Evolutionary conservation across 202 grass and related monocot species (phyloP).

Genomic region (Panicum hallii): DNA sequence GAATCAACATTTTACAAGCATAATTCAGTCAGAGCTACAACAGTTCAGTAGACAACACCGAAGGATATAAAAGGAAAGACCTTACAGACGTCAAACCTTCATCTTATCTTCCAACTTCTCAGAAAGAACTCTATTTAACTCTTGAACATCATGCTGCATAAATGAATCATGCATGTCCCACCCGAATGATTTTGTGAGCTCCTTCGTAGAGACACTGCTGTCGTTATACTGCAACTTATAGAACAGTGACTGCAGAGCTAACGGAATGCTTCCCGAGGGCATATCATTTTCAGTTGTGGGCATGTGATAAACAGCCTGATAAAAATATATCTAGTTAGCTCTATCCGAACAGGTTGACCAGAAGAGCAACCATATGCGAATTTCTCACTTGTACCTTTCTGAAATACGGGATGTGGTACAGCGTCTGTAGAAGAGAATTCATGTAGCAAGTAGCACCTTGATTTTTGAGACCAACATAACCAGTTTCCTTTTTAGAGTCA

Average conservation of each 20-base stretch:
- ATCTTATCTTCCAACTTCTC: constrained; percentile 99
- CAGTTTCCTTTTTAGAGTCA: constrained; percentile 99
- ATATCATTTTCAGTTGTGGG: constrained; percentile 99
- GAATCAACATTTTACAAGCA: constrained; percentile 60
- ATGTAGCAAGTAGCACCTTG: constrained; percentile 99
- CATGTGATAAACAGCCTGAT: constrained; percentile 99
- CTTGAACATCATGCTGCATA: constrained; percentile 99
- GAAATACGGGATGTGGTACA: constrained; percentile 99
- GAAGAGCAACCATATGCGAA: constrained; percentile 20
- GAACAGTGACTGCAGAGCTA: constrained; percentile 96
- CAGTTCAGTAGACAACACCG: constrained; percentile 41
- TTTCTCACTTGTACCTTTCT: constrained; percentile 73
- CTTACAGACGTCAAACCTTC: constrained; percentile 96
- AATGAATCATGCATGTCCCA: constrained; percentile 99
- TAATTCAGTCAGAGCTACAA: constrained; percentile 67
- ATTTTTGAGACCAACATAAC: constrained; percentile 99
- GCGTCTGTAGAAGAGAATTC: constrained; percentile 99
- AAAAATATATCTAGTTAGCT: constrained; percentile 47
- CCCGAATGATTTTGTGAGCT: constrained; percentile 97
- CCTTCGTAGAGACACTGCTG: constrained; percentile 95
- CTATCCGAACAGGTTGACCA: constrained; percentile 12
- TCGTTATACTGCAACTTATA: constrained; percentile 99
- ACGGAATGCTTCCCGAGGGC: constrained; percentile 93
- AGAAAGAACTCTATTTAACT: constrained; percentile 97
- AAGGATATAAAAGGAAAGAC: constrained; percentile 55